A percentile compares a stretch with the other conserved stretches of the same genome.
Evolutionary conservation across 805 yeast genomes (phyloP).

Genomic region (Nakazawaea wyomingensis): DNA sequence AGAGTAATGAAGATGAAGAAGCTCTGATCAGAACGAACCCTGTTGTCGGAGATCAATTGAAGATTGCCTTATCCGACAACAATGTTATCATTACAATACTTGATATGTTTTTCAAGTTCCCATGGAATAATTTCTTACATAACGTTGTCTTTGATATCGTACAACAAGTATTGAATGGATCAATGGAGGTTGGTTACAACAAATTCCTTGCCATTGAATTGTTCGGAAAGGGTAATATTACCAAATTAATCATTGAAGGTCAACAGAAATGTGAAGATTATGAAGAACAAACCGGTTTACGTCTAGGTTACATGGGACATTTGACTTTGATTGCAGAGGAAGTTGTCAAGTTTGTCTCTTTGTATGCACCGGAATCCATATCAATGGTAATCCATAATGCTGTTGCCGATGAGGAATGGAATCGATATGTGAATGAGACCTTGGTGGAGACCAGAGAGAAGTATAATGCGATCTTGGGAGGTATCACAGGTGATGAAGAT

Average conservation of each 20-base stretch:
- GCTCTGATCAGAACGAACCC: slow-evolving; percentile 46
- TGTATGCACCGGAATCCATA: slow-evolving; percentile 55
- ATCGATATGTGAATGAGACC: slow-evolving; percentile 73
- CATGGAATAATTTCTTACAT: slow-evolving; percentile 97
- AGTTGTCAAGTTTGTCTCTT: slow-evolving; percentile 76
- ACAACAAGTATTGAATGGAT: slow-evolving; percentile 90
- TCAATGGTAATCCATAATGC: slow-evolving; percentile 48
- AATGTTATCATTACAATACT: slow-evolving; percentile 64
- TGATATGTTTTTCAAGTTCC: slow-evolving; percentile 71
- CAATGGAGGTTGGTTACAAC: slow-evolving; percentile 80
- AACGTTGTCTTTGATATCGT: slow-evolving; percentile 95
- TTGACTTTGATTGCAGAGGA: slow-evolving; percentile 91
- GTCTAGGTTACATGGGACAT: slow-evolving; percentile 97
- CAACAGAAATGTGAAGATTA: slow-evolving; percentile 54
- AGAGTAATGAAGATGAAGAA: slow-evolving; percentile 13
- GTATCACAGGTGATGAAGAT: slow-evolving; percentile 49
- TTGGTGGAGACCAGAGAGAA: slow-evolving; percentile 87
- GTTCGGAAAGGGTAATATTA: slow-evolving; percentile 58
- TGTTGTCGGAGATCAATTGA: slow-evolving; percentile 83
- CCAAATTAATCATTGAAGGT: slow-evolving; percentile 55
- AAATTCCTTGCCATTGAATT: slow-evolving; percentile 68
- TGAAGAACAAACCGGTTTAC: slow-evolving; percentile 53
- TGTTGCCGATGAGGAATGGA: slow-evolving; percentile 61
- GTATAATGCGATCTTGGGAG: slow-evolving; percentile 91
- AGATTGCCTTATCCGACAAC: slow-evolving; percentile 75